These are phyloP conservation scores for Phytophthora brassicae DNA, from an alignment of 352 stramenopile species.

Conservation along the genomic window DNA sequence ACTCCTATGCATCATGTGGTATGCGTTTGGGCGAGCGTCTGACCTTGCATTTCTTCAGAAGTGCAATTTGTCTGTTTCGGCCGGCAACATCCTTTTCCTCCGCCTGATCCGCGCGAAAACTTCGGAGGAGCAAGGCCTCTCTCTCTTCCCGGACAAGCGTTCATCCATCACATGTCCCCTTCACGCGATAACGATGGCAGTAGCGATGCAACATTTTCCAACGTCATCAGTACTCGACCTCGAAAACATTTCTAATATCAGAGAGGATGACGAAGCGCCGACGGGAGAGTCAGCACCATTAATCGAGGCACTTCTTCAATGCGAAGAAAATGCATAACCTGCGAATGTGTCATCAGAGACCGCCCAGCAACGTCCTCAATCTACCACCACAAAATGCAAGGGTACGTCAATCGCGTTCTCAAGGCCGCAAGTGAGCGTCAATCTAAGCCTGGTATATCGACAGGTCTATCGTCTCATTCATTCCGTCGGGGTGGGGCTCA, in stretches of 20 bases:
- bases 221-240: neutral
- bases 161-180: conserved; percentile 1
- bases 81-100: neutral
- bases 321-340: no score
- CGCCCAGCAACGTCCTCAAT: neutral
- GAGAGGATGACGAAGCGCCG: neutral
- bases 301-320: no score
- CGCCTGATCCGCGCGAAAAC: conserved; percentile 5
- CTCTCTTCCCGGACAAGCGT: neutral
- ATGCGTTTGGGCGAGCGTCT: neutral
- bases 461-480: neutral
- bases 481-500: neutral
- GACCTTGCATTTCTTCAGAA: neutral
- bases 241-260: neutral
- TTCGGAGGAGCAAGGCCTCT: conserved; percentile 3
- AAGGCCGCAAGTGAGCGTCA: no score
- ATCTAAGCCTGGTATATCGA: no score
- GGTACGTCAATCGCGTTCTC: no score
- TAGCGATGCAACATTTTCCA: conserved; percentile 1
- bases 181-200: neutral
- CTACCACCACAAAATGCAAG: no score
- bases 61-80: neutral
- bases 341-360: neutral
- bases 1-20: neutral
- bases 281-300: no score